phyloP scores from a whole-genome alignment of 1,284 basidiomycete species.

The Baeospora myosura region DNA sequence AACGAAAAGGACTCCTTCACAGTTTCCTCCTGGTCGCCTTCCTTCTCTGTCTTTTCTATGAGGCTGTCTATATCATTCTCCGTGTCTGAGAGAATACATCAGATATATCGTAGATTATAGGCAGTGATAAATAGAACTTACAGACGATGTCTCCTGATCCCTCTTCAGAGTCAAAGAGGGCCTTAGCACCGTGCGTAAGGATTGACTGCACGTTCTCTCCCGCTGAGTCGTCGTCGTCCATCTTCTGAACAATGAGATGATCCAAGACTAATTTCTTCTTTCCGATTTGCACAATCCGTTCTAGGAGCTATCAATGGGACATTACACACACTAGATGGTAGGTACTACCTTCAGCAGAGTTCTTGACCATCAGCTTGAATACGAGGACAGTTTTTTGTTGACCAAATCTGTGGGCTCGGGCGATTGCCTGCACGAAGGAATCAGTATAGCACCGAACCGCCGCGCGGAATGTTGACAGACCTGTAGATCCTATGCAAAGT shows the following conservation, averaged over 20 bases:
- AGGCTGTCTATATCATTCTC: constrained; percentile 76
- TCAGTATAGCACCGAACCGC: neutral
- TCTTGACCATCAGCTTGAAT: constrained; percentile 88
- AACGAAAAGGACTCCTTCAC: constrained; percentile 63
- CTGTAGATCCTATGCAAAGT: neutral
- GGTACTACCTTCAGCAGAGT: constrained; percentile 75
- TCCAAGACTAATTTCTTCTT: constrained; percentile 89
- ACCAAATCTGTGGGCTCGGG: constrained; percentile 80
- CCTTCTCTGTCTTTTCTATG: constrained; percentile 75
- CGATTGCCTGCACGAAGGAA: constrained; percentile 61
- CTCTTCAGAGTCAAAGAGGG: constrained; percentile 64
- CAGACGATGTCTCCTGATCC: constrained; percentile 62
- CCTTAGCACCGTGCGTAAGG: constrained; percentile 75
- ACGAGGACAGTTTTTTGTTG: constrained; percentile 80
- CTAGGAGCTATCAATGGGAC: constrained; percentile 30
- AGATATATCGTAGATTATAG: constrained; percentile 6
- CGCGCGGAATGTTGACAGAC: neutral
- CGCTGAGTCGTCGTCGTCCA: constrained; percentile 73
- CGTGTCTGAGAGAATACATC: constrained; percentile 53
- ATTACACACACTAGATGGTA: neutral
- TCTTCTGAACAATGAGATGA: constrained; percentile 89
- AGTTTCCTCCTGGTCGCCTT: constrained; percentile 48
- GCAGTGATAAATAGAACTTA: constrained; percentile 27
- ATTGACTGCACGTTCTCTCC: constrained; percentile 74
- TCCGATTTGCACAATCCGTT: constrained; percentile 79